phyloP scores from a whole-genome alignment of 805 yeast species.

The Ogataea minuta region DNA sequence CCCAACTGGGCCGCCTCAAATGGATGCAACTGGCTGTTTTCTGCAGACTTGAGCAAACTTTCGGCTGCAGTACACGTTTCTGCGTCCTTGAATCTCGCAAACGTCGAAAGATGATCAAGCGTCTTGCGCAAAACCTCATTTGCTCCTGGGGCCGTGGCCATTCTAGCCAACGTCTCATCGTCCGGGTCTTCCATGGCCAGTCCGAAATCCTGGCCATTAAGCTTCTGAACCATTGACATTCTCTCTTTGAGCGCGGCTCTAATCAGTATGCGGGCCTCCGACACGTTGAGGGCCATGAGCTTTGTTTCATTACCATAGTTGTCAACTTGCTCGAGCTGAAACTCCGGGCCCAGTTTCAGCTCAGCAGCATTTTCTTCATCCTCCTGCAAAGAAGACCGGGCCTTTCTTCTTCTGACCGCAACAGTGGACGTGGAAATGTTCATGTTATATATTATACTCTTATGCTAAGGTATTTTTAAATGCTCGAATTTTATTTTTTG shows the following conservation, averaged over 20 bases:
- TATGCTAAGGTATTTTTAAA: not conserved
- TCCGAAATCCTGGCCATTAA: constrained; percentile 34
- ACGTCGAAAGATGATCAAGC: constrained; percentile 77
- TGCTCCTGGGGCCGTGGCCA: constrained; percentile 66
- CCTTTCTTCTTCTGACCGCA: constrained; percentile 77
- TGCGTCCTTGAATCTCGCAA: constrained; percentile 88
- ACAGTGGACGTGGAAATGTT: constrained; percentile 87
- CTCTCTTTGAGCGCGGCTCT: constrained; percentile 86
- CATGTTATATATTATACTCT: constrained; percentile 42
- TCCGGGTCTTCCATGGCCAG: constrained; percentile 36
- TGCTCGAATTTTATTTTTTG: constrained; percentile 1
- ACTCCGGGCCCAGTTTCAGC: constrained; percentile 89
- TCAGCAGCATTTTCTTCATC: constrained; percentile 92
- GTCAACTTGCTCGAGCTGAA: constrained; percentile 73
- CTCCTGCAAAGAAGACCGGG: constrained; percentile 56
- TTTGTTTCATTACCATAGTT: constrained; percentile 78
- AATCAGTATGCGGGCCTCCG: constrained; percentile 86
- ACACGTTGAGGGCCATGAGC: constrained; percentile 78
- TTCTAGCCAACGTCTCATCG: constrained; percentile 48
- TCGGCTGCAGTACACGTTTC: constrained; percentile 94
- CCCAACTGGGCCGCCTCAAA: constrained; percentile 89
- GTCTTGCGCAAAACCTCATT: constrained; percentile 91
- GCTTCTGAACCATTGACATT: constrained; percentile 46
- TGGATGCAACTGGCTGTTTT: constrained; percentile 80
- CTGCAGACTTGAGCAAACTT: constrained; percentile 70